Percentiles rank a stretch among this genome's conserved stretches.
phyloP scores from a whole-genome alignment of 2,329 filamentous ascomycete genomes.

The Magnaporthales sp. region DNA sequence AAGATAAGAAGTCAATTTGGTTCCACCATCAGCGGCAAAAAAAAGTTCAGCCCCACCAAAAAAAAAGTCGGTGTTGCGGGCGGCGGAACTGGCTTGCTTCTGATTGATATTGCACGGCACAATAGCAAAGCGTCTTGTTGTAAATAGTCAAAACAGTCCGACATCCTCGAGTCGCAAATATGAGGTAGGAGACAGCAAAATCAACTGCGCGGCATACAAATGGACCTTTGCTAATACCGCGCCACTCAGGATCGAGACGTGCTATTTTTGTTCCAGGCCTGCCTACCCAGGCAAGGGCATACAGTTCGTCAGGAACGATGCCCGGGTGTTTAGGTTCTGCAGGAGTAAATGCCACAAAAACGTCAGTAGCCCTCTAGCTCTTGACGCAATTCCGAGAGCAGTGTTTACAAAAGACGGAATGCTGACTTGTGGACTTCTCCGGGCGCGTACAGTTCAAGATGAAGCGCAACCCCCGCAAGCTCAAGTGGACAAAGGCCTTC shows the following conservation, averaged over 20 bases:
- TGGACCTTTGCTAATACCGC: not conserved
- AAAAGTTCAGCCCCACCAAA: slow-evolving; percentile 10
- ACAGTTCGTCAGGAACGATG: slow-evolving; percentile 41
- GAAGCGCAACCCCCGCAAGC: slow-evolving; percentile 95
- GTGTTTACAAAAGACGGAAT: not conserved
- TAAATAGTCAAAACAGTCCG: slow-evolving; percentile 7
- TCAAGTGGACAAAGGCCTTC: slow-evolving; percentile 96
- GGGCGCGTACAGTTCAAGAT: slow-evolving; percentile 64
- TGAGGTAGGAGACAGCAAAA: slow-evolving; percentile 9
- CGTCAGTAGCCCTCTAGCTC: slow-evolving; percentile 22
- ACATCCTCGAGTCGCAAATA: slow-evolving; percentile 7
- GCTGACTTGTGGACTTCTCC: not conserved
- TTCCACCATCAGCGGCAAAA: not conserved
- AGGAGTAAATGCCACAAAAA: slow-evolving; percentile 53
- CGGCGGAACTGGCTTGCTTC: not conserved
- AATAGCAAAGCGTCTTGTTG: not conserved
- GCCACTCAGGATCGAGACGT: slow-evolving; percentile 47
- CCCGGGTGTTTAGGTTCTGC: slow-evolving; percentile 50
- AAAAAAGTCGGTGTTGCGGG: slow-evolving; percentile 8
- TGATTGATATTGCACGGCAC: not conserved
- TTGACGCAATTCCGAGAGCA: not conserved
- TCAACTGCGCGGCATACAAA: not conserved
- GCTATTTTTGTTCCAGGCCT: slow-evolving; percentile 54
- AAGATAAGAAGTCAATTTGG: not conserved
- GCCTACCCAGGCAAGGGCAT: slow-evolving; percentile 49